Base-by-base conservation (phyloP, 345 rosid genomes). In the Eucalyptus pauciflora region DNA sequence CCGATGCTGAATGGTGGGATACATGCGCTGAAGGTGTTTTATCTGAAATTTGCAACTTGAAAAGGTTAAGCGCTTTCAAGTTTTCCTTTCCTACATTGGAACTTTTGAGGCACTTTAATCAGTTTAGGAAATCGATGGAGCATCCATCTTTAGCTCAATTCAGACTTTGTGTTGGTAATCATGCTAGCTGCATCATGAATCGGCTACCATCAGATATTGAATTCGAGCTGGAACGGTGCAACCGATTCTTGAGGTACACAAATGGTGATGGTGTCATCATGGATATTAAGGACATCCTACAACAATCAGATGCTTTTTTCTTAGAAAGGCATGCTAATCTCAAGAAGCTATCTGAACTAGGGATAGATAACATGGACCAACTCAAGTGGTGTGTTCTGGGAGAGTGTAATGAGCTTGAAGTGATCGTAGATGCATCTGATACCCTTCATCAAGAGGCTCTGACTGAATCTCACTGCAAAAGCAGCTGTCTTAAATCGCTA, bases 211-310 rank as follows among this genome's bases (percentile, higher is more conserved):
- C 2, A 4, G 91, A 90, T 58, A 80, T 87, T 83, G 90, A 91
- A 67, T 67, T 64, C 1, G 56, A 87, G 33, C 27, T 89, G 3
- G 80, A 81, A 54, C 79, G 24, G 8, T 86, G 89, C 58, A 88
- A 90, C 45, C 91, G 67, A 83, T 90, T 80, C 89, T 88, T 92
- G 58, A 69, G n/a, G 67, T 91, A 87, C 64, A 89, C 88, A 52
- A 92, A 91, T 88, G 92, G 92, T 50, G 86, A 33, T 13, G 86
- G 37, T 37, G 24, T 69, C 41, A 76, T 83, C 3, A 37, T 0
- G 17, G 91, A 88, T 43, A 76, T 91, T 37, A 86, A 67, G 64
- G 48, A 48, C 71, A 83, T 76, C 24, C 90, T 92, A 8, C 27
- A 46, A 37, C 37, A 81, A 27, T 64, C 89, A 49, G 51, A 87